Evolutionary conservation across 495 filamentous ascomycete species (phyloP).

Genomic region (Cercophora sp.): DNA sequence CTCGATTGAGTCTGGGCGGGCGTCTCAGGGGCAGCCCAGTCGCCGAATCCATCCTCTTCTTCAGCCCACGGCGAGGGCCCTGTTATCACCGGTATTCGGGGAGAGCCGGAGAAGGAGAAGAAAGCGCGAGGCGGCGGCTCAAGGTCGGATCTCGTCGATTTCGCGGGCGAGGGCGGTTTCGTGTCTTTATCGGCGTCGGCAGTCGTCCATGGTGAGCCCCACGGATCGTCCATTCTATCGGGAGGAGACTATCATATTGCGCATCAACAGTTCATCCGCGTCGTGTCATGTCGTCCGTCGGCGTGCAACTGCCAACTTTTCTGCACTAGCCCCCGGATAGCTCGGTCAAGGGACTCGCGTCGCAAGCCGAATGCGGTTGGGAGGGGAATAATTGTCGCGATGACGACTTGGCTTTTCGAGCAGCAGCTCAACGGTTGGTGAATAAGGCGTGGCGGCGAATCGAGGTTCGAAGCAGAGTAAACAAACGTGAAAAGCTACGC

Average conservation of each 20-base stretch:
- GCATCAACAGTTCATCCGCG: constrained; percentile 2
- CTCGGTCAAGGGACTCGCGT: not conserved
- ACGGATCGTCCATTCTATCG: constrained; percentile 54
- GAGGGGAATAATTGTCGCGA: no score
- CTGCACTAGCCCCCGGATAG: not conserved
- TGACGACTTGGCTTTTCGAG: no score
- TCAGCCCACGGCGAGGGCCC: constrained; percentile 45
- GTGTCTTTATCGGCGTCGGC: constrained; percentile 31
- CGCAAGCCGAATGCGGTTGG: no score
- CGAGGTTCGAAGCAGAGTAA: no score
- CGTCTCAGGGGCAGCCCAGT: constrained; percentile 34
- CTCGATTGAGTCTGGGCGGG: constrained; percentile 22
- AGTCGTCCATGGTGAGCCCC: constrained; percentile 50
- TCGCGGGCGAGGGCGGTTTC: constrained; percentile 28
- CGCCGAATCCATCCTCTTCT: constrained; percentile 38
- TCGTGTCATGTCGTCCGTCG: constrained; percentile 15
- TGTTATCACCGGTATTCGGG: constrained; percentile 26
- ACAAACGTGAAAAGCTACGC: no score
- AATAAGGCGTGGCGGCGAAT: no score
- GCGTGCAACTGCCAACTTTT: not conserved
- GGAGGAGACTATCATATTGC: constrained; percentile 27
- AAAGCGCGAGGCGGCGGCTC: constrained; percentile 44
- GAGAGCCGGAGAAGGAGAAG: constrained; percentile 33
- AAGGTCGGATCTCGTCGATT: constrained; percentile 33
- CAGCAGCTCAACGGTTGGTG: no score